Evolutionary conservation across 75 land plant genomes (phyloP), one percentile per base, ranked within the genome.

Genomic region (Pinus albicaulis): DNA sequence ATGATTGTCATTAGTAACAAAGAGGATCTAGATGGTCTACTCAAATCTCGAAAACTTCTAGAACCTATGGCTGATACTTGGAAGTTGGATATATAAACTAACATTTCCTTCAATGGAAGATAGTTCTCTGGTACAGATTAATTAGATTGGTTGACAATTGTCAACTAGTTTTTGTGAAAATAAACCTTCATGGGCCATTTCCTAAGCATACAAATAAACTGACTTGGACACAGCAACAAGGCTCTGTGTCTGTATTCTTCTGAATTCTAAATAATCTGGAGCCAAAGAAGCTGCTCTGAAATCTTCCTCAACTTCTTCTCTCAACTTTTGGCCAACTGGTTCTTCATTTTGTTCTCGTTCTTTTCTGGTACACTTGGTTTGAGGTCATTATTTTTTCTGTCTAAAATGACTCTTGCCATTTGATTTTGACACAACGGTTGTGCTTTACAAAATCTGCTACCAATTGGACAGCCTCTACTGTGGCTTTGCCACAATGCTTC

Each of bases 401-500:
- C 28, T 28, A 28, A 0, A 28, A 28, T 28, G 28, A 28, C 28
- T 28, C 28, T 28, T 28, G 28, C 28, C 28, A 28, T 28, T 28
- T 28, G 28, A 28, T 28, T 28, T 28, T 28, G 28, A 28, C 28
- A 79, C 96, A 95, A 76, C 90, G 56, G 66, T 83, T 71, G 13
- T 56, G 38, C 78, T 92, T 98, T 36, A 98, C 98, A 75, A 82
- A 86, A 76, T 91, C 83, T 71, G 99, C 91, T 80, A 98, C 91
- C 77, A 93, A 74, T 72, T 84, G 86, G 62, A 93, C 99, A 78
- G 98, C 99, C 82, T 95, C 93, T 15, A 91, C 85, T 75, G 99
- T 98, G 28, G 95, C 98, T 80, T 89, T 91, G 64, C 98, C 99
- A 53, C 96, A 88, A 88, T 98, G 96, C 74, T 95, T 98, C 41